phyloP scores from a whole-genome alignment of 2,329 filamentous ascomycete species.

The Phialemonium atrogriseum region DNA sequence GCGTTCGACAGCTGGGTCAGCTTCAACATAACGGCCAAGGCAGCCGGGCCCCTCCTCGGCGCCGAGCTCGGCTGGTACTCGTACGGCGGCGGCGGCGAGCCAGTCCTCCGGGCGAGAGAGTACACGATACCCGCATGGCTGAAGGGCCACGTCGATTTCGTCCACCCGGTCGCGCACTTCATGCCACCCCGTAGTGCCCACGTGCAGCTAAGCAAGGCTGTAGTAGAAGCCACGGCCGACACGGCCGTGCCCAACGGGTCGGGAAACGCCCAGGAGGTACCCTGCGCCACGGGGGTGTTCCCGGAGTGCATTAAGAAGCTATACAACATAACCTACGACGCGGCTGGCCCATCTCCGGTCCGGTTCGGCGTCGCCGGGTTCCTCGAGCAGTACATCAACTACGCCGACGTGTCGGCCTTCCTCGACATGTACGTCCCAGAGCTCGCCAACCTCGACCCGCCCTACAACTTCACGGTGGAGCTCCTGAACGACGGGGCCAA shows the following conservation, averaged over 20 bases:
- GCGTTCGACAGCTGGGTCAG: conserved; percentile 32
- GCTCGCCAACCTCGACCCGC: conserved; percentile 18
- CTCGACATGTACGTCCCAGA: conserved; percentile 25
- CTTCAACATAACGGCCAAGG: conserved; percentile 29
- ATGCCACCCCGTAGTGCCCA: conserved; percentile 29
- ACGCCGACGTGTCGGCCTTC: conserved; percentile 31
- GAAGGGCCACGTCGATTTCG: conserved; percentile 30
- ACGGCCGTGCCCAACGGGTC: conserved; percentile 4
- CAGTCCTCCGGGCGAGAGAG: conserved; percentile 33
- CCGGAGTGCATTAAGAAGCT: conserved; percentile 33
- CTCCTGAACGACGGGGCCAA: conserved; percentile 38
- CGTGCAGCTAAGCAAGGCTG: conserved; percentile 14
- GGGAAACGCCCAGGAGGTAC: conserved; percentile 14
- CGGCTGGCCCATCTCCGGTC: conserved; percentile 21
- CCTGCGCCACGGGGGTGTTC: conserved; percentile 23
- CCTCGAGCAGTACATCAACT: conserved; percentile 37
- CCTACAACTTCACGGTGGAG: conserved; percentile 25
- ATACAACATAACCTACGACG: conserved; percentile 35
- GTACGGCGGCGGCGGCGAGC: conserved; percentile 21
- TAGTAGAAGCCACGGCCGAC: conserved; percentile 1
- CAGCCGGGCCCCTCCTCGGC: conserved; percentile 31
- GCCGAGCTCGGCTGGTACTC: conserved; percentile 32
- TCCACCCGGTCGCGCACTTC: conserved; percentile 41
- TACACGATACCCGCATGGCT: conserved; percentile 36
- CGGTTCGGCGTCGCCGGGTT: conserved; percentile 41